Base-by-base conservation (phyloP, 2,329 filamentous ascomycete genomes). In the Cadophora malorum region DNA sequence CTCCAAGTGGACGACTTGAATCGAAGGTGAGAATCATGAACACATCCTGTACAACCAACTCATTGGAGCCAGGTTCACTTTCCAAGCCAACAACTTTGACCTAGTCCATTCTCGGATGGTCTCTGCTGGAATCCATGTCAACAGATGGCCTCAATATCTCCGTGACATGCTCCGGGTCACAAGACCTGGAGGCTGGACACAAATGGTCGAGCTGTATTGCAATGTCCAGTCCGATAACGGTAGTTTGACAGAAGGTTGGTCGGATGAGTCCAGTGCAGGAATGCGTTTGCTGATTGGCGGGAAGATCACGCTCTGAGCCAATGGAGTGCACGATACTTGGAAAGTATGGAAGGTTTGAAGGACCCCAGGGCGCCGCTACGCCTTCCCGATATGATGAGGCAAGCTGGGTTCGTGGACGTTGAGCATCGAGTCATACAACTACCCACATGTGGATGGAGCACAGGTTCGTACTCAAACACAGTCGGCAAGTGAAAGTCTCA, bases 191-290 rank as follows among this genome's bases (percentile, higher is more conserved):
- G 94, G 94, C 1, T 97, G 93, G 93, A 86, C 91, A 68, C 93
- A 97, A 76, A 90, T 97, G 85, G 87, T 92, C n/a, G 94, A 97
- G 76, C 86, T 94, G 74, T 93, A 96, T 76, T 90, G 90, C 78
- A 93, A 93, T 71, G 89, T 92, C 31, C 94, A 97, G 78, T 97
- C 93, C 0, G 89, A 95, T 73, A 96, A 92, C 74, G 93, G 93
- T 5, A 88, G 87, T n/a, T 81, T 96, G 73, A 89, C 87, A 12
- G 84, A 89, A 62, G 83, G 88, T 85, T 75, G 78, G 83, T 72
- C 25, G 25, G 5, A 16, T 28, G 31, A 9, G 25, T 19, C 16
- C 28, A 28, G 59, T 45, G 9, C 12, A 33, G 33, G 28, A 31
- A 52, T 59, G 61, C 61, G 63, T 67, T 55, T 66, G 65, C 72